Evolutionary conservation across 2,329 filamentous ascomycete genomes (phyloP), one percentile per base, ranked within the genome.

Genomic region (Sporothrix inflata): DNA sequence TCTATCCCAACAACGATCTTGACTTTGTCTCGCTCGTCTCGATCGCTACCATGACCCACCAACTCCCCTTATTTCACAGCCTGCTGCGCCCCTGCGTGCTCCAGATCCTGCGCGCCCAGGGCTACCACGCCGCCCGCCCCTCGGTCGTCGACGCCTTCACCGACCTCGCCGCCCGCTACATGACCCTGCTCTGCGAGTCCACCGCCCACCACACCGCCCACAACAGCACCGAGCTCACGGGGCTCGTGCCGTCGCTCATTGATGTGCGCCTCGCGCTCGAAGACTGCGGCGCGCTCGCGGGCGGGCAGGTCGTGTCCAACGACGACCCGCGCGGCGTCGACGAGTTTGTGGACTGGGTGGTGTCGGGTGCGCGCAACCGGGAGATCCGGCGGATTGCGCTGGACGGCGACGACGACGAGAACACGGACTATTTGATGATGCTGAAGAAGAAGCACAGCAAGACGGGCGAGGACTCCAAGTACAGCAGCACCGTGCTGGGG

Each of bases 371-470:
- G 60, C 85, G 88, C 72, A 93, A 95, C 82, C 88, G 86, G 77
- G 93, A 97, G 82, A 95, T 98, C 77, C 87, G 90, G 82, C 88
- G 94, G 74, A 87, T 97, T 73, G 94, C 94, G 21, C 88, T 92
- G n/a, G 88, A 92, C 61, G 88, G 88, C 66, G 84, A 88, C 78
- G 83, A 88, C 79, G 83, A 84, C 42, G 88, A 89, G 71, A 88
- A 88, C 72, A 90, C 89, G 27, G 91, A 94, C 79, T 94, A 92
- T 78, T 79, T 94, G 21, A 27, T 75, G 92, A 92, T 90, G 4
- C 84, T 98, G 55, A 98, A 97, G 82, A 96, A 94, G 82, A 97
- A 97, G 79, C 93, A 97, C 80, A 94, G 91, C 82, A 97, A 96
- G 77, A 92, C 92, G 0, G 93, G 92, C 74, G 94, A 97, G 78